Percentiles rank a stretch among this genome's conserved stretches.
These are phyloP conservation scores for Naematelia aurantialba DNA, from an alignment of 768 basidiomycete species.

Conservation along the genomic window DNA sequence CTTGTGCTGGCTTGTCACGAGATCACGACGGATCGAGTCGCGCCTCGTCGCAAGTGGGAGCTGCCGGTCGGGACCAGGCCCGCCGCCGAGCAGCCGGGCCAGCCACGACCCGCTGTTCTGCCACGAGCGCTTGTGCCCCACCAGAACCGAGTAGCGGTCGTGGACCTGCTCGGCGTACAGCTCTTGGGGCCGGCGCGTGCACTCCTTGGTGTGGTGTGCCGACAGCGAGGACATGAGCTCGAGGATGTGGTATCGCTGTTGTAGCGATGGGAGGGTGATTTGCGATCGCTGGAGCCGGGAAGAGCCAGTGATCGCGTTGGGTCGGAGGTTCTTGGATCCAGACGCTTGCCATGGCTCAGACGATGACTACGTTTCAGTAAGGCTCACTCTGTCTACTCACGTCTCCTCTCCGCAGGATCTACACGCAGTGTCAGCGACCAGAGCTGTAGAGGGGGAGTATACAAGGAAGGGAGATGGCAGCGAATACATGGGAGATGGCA, in stretches of 20 bases:
- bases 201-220: constrained; percentile 88
- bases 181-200: constrained; percentile 76
- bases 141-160: constrained; percentile 77
- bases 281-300: constrained; percentile 36
- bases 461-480: not conserved
- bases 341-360: constrained; percentile 31
- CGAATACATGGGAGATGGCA: not conserved
- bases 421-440: too few species aligned
- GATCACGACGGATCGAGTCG: constrained; percentile 40
- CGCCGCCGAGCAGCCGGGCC: constrained; percentile 29
- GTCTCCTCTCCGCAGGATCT: constrained; percentile 40
- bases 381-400: constrained; percentile 18
- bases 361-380: not conserved
- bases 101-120: constrained; percentile 33
- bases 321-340: constrained; percentile 29
- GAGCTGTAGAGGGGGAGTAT: constrained; percentile 2
- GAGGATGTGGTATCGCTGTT: constrained; percentile 80
- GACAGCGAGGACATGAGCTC: constrained; percentile 81
- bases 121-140: constrained; percentile 66
- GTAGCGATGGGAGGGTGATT: constrained; percentile 64
- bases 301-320: constrained; percentile 33
- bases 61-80: constrained; percentile 14
- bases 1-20: constrained; percentile 68
- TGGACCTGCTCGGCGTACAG: constrained; percentile 78
- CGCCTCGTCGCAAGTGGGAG: constrained; percentile 16